Evolutionary conservation across 2,329 filamentous ascomycete genomes (phyloP), one percentile per base, ranked within the genome.

Genomic region (Exutisphaerella laricina): DNA sequence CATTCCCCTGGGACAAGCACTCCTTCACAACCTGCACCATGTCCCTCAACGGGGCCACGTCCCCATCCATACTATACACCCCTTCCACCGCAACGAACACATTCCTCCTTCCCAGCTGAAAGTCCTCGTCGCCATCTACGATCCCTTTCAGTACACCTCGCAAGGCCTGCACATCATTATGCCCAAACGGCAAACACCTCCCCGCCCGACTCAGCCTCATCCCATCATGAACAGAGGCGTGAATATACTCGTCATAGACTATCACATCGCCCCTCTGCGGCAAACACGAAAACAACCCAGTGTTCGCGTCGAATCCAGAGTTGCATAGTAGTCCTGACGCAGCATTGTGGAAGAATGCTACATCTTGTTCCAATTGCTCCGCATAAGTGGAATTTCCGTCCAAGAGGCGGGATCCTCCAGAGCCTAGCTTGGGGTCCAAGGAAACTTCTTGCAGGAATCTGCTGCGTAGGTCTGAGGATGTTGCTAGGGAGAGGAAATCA

Each of bases 1-100:
- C 78, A 34, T 85, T 85, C 0, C 71, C 71, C 0, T 47, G 46
- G 0, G 80, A 77, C 0, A 88, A 63, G 0, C 74, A 55, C 1
- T 66, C 61, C 29, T 83, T 72, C 0, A 84, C 73, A 4, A 76
- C 67, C 0, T 70, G 61, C 1, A 84, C 71, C 13, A 89, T 75
- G 4, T 79, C 72, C 8, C 58, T 55, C 8, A 92, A 66, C 0
- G 82, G 82, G 0, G 77, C 77, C 13, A 86, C 66, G 52, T 89
- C 84, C 0, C 86, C 86, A 40, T 90, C 85, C 86, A 92, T 92
- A 60, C 84, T 88, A 61, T 92, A 90, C 0, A 88, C 69, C 0
- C 75, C 77, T 53, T 88, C 84, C 0, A 86, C 70, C 0, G 78
- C 78, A n/a, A 88, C 61, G 51, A 88, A 84, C 2, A 87, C 71